Conservation (phyloP, 1,284 basidiomycete genomes). For the Fomitopsis betulina region DNA sequence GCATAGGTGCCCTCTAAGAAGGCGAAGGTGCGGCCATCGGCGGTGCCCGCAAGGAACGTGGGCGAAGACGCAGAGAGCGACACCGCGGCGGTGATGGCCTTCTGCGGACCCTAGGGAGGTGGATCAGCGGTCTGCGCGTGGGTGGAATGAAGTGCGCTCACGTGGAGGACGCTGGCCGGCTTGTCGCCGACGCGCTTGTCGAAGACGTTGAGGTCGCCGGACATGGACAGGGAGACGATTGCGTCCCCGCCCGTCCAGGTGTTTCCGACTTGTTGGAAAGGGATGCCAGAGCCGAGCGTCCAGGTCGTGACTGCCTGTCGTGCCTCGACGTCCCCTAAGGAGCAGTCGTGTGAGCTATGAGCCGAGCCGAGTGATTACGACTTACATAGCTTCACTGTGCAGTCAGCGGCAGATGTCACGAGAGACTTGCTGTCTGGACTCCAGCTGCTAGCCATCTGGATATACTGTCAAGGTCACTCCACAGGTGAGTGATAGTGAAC, state of each 20-base stretch:
- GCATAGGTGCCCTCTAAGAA: slow-evolving; percentile 50
- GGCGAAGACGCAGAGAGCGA: slow-evolving; percentile 32
- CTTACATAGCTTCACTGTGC: slow-evolving; percentile 84
- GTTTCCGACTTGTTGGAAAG: slow-evolving; percentile 86
- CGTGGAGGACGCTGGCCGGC: slow-evolving; percentile 59
- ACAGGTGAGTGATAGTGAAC: background rate
- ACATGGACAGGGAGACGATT: slow-evolving; percentile 84
- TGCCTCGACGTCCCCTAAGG: slow-evolving; percentile 74
- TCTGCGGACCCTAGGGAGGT: slow-evolving; percentile 65
- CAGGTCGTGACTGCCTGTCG: slow-evolving; percentile 65
- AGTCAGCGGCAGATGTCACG: slow-evolving; percentile 84
- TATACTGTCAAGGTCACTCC: background rate
- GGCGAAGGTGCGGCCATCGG: slow-evolving; percentile 76
- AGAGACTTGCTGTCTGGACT: slow-evolving; percentile 70
- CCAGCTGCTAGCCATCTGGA: slow-evolving; percentile 77
- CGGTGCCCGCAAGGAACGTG: slow-evolving; percentile 81
- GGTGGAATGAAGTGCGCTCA: slow-evolving; percentile 24
- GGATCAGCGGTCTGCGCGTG: background rate
- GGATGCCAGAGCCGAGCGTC: slow-evolving; percentile 65
- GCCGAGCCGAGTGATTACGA: background rate
- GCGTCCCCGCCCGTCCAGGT: slow-evolving; percentile 71
- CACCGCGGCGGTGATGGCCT: slow-evolving; percentile 67
- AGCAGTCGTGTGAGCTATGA: background rate
- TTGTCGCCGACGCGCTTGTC: slow-evolving; percentile 68
- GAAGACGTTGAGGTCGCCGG: slow-evolving; percentile 82